Conservation (phyloP, 495 filamentous ascomycete genomes). For the Margaritispora aquatica region DNA sequence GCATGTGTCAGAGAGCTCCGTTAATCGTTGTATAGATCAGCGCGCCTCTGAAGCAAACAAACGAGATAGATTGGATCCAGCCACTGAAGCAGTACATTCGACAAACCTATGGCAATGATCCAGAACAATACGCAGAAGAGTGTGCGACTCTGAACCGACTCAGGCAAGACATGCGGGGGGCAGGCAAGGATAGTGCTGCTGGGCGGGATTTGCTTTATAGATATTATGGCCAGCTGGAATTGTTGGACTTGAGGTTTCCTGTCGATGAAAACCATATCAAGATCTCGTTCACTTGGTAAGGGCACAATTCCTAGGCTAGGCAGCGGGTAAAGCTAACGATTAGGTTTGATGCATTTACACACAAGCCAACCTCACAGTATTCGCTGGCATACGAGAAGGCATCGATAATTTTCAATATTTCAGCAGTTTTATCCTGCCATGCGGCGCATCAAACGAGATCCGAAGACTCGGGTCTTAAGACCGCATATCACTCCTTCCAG, state of each 20-base stretch:
- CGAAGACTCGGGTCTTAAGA: slow-evolving; percentile 90
- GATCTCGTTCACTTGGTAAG: slow-evolving; percentile 95
- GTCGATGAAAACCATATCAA: slow-evolving; percentile 99
- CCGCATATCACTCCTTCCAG: slow-evolving; percentile 96
- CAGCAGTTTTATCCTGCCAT: slow-evolving; percentile 92
- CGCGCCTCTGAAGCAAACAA: slow-evolving; percentile 92
- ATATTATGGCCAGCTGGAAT: slow-evolving; percentile 95
- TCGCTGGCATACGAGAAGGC: slow-evolving; percentile 97
- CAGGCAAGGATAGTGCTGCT: slow-evolving; percentile 92
- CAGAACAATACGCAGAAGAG: slow-evolving; percentile 89
- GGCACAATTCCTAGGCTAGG: not conserved
- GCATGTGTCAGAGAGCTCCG: not conserved
- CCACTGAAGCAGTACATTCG: slow-evolving; percentile 93
- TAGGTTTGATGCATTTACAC: slow-evolving; percentile 98
- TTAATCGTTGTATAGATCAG: slow-evolving; percentile 21
- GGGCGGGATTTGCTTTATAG: slow-evolving; percentile 91
- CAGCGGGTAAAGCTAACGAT: not conserved
- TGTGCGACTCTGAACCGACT: slow-evolving; percentile 94
- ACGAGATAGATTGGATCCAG: slow-evolving; percentile 96
- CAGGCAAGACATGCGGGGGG: slow-evolving; percentile 97
- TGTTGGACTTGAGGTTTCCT: slow-evolving; percentile 90
- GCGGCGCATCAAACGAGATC: slow-evolving; percentile 87
- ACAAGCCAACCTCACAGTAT: slow-evolving; percentile 91
- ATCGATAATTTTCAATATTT: slow-evolving; percentile 99
- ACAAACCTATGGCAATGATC: slow-evolving; percentile 91